phyloP scores from a whole-genome alignment of 306 rosid genomes.

The Prunus mume region DNA sequence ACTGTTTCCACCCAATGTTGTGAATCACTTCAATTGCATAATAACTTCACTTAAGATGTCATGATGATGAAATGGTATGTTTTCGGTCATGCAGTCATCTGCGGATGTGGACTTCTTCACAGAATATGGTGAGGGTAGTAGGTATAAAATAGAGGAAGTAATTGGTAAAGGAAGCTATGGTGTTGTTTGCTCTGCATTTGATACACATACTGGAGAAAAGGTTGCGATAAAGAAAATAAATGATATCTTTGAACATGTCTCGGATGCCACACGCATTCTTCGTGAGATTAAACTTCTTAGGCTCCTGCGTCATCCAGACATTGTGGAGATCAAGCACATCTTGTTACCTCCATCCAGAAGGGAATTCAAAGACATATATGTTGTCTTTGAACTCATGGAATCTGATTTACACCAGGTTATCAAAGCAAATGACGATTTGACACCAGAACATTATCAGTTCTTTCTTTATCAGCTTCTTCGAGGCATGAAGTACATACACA shows the following conservation, averaged over 20 bases:
- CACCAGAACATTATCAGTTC: conserved; percentile 97
- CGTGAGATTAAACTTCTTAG: conserved; percentile 99
- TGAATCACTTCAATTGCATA: neutral
- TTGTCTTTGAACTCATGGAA: conserved; percentile 99
- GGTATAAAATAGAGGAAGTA: conserved; percentile 98
- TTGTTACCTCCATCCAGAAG: conserved; percentile 97
- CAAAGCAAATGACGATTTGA: conserved; percentile 98
- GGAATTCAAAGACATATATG: conserved; percentile 98
- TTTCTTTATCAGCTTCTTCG: conserved; percentile 99
- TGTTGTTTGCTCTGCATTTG: conserved; percentile 97
- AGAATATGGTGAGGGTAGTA: conserved; percentile 95
- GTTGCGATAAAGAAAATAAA: conserved; percentile 98
- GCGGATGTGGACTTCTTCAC: conserved; percentile 95
- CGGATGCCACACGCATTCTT: conserved; percentile 97
- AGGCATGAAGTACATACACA: conserved; percentile 94
- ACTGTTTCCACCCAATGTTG: neutral
- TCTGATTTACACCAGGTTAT: conserved; percentile 99
- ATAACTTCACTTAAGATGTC: conserved; percentile 6
- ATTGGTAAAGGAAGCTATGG: conserved; percentile 99
- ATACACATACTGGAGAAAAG: conserved; percentile 85
- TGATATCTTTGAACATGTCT: conserved; percentile 97
- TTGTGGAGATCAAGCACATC: conserved; percentile 98
- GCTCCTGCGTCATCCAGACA: conserved; percentile 90
- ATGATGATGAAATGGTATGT: conserved; percentile 21
- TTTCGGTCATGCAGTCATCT: conserved; percentile 57